These are phyloP conservation scores for Punica granatum DNA, from an alignment of 345 rosid species.

Conservation along the genomic window DNA sequence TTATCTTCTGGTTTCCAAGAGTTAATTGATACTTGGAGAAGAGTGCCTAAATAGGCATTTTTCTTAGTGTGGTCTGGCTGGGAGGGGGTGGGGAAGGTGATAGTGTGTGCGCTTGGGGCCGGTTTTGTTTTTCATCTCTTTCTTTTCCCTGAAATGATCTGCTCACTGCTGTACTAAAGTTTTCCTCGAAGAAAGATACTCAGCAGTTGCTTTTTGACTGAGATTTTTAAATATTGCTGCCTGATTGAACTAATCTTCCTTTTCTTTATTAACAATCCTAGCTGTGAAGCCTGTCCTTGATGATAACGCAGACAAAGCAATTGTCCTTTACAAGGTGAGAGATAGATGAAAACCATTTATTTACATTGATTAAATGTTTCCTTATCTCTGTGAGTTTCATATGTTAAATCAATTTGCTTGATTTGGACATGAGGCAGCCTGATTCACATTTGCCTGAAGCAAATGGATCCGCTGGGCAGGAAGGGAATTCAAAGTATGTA, in stretches of 20 bases:
- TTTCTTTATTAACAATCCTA: slow-evolving; percentile 14
- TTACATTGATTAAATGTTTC: slow-evolving; percentile 1
- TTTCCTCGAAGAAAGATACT: neutral
- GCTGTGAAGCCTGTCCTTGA: slow-evolving; percentile 39
- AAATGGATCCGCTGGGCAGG: slow-evolving; percentile 38
- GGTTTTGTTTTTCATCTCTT: neutral
- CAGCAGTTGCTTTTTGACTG: neutral
- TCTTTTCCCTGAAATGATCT: neutral
- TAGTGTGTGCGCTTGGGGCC: neutral
- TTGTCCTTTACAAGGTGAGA: slow-evolving; percentile 74
- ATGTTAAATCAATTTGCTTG: slow-evolving; percentile 11
- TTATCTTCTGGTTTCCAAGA: neutral
- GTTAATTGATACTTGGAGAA: neutral
- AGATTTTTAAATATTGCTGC: neutral
- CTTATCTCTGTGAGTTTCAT: neutral
- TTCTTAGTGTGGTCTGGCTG: neutral
- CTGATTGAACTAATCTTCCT: neutral
- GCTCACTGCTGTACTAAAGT: neutral
- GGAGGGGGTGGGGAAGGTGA: neutral
- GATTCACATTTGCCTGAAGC: slow-evolving; percentile 46
- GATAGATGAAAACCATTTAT: slow-evolving; percentile 6
- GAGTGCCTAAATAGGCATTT: neutral
- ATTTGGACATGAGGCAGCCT: slow-evolving; percentile 49
- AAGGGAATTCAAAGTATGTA: slow-evolving; percentile 72
- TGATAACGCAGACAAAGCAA: slow-evolving; percentile 71